Evolutionary conservation across 1,284 basidiomycete genomes (phyloP), one percentile per base, ranked within the genome.

Genomic region (Afroboletus lepidellus): DNA sequence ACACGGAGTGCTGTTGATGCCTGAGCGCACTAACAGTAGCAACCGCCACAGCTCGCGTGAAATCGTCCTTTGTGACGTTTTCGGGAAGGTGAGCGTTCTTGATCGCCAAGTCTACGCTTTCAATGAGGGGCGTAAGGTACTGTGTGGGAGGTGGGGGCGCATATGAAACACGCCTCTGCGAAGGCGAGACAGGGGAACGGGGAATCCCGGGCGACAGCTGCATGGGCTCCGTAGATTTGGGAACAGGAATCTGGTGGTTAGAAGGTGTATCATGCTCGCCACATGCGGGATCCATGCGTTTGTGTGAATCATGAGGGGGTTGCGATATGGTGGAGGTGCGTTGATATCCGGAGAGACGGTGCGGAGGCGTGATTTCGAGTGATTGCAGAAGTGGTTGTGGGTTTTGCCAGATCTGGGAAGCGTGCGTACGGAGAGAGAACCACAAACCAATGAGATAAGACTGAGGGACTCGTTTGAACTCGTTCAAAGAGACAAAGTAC

Each of bases 351-450:
- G 90, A 90, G 20, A 84, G 66, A 29, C 92, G 85, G 48, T 85
- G 79, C 34, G 62, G 38, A 59, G 70, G 73, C 8, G 79, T 75
- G 15, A 85, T 63, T 41, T 93, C 91, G 51, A 82, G 67, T 3
- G 80, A 74, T 32, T 91, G 85, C 60, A 94, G 77, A 13, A 94
- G 76, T 55, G 87, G 90, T 63, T 93, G 91, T 3, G 94, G 94
- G 65, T 98, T 98, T 69, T 99, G 95, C 97, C 97, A 99, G 62
- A 99, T 99, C 69, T 99, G 97, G 15, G 91, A 89, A 3, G 97
- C 97, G 69, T 99, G 97, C 0, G 97, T 99, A 41, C 94, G 89
- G 18, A 99, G 83, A 41, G 96, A 98, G 77, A 99, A 99, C 97
- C 97, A 99, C 0, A 99, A 77, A 32, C 97, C 97, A 53, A 99